A percentile compares a stretch with the other conserved stretches of the same genome.
Evolutionary conservation across 2,329 filamentous ascomycete genomes (phyloP).

Genomic region (Alternaria rosae): DNA sequence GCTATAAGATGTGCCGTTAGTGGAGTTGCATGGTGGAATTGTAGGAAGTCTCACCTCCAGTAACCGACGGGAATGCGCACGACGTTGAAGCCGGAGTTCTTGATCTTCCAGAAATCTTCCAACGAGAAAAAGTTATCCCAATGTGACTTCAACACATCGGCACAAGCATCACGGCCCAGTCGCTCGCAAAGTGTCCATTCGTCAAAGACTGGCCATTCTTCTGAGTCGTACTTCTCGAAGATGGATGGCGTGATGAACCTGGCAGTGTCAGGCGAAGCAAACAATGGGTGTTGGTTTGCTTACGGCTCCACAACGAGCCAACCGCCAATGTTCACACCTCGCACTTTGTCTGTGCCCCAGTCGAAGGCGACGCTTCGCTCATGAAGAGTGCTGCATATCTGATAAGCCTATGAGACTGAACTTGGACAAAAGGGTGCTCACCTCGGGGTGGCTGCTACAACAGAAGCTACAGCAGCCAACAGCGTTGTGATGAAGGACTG

Average conservation of each 20-base stretch:
- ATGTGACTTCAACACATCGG: constrained; percentile 55
- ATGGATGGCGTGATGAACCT: constrained; percentile 65
- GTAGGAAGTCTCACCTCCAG: constrained; percentile 58
- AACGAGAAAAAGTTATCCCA: constrained; percentile 61
- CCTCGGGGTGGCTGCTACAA: constrained; percentile 28
- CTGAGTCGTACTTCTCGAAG: constrained; percentile 51
- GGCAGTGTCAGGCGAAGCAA: constrained; percentile 4
- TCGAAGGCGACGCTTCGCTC: constrained; percentile 35
- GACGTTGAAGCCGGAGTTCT: constrained; percentile 64
- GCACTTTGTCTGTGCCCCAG: constrained; percentile 56
- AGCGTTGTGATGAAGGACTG: constrained; percentile 15
- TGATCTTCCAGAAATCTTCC: constrained; percentile 64
- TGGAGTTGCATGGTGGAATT: background rate
- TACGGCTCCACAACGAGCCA: constrained; percentile 47
- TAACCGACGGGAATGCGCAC: constrained; percentile 67
- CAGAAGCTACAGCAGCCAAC: constrained; percentile 12
- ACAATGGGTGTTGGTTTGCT: background rate
- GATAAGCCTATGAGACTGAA: background rate
- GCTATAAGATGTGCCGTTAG: background rate
- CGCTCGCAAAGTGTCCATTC: constrained; percentile 60
- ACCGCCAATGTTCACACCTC: constrained; percentile 46
- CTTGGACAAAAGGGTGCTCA: constrained; percentile 4
- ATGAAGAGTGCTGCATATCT: constrained; percentile 1
- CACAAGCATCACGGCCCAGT: constrained; percentile 56
- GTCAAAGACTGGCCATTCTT: constrained; percentile 52